These are phyloP conservation scores for Verticillium zaregamsianum DNA, from an alignment of 2,329 filamentous ascomycete species.

Conservation along the genomic window DNA sequence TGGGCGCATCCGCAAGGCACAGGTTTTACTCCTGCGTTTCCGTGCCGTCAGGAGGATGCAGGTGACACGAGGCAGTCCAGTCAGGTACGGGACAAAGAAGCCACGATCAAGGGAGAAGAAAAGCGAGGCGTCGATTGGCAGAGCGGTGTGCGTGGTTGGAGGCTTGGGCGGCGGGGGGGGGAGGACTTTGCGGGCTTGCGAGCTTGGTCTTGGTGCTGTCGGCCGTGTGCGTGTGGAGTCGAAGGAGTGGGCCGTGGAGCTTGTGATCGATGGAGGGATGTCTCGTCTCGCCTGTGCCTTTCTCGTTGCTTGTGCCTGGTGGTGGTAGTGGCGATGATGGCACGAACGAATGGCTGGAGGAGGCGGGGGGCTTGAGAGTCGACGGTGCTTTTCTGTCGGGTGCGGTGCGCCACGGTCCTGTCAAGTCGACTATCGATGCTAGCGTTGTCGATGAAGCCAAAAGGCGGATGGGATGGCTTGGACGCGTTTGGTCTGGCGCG, in stretches of 20 bases:
- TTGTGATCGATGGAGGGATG: not conserved
- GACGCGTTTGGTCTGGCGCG: not conserved
- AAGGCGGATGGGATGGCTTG: not conserved
- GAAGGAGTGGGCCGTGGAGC: not conserved
- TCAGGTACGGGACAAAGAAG: not conserved
- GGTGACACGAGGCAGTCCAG: not conserved
- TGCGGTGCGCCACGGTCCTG: not conserved
- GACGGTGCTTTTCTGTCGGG: not conserved
- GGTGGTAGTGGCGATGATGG: not conserved
- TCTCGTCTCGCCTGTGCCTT: not conserved
- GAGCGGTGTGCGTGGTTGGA: not conserved
- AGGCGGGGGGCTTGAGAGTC: not conserved
- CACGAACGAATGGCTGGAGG: not conserved
- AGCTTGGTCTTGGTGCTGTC: not conserved
- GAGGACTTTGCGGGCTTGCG: not conserved
- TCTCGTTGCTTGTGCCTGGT: not conserved
- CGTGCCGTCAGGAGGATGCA: not conserved
- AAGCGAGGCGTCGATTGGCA: not conserved
- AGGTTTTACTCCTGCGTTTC: not conserved
- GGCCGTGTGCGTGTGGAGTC: not conserved
- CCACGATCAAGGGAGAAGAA: not conserved
- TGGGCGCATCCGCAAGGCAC: not conserved
- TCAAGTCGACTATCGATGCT: not conserved
- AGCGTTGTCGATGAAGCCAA: not conserved
- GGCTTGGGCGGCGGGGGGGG: not conserved